Percentiles rank a stretch among this genome's conserved stretches.
phyloP scores from a whole-genome alignment of 345 rosid genomes.

The Conringia planisiliqua region DNA sequence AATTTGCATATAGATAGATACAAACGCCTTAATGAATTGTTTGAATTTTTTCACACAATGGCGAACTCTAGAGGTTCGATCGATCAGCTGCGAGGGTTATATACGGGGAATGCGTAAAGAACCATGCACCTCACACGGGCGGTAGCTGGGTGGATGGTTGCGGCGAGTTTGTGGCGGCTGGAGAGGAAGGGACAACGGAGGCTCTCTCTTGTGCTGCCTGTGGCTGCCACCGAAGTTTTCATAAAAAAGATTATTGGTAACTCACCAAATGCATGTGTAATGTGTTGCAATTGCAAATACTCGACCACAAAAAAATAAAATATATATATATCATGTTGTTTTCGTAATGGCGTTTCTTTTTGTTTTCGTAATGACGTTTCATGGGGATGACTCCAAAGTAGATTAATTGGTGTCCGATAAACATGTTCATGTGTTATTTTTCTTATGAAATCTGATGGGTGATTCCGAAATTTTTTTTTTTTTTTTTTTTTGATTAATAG shows the following conservation, averaged over 20 bases:
- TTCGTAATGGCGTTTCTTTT: too few relatives aligned
- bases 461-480: too few relatives aligned
- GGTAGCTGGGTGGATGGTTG: neutral
- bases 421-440: too few relatives aligned
- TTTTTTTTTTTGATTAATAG: too few relatives aligned
- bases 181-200: neutral
- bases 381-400: neutral
- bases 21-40: too few relatives aligned
- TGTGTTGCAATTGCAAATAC: neutral
- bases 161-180: neutral
- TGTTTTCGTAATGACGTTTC: neutral
- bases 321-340: too few relatives aligned
- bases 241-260: neutral
- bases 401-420: neutral
- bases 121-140: neutral
- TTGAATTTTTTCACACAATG: too few relatives aligned
- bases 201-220: neutral
- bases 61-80: neutral
- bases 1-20: too few relatives aligned
- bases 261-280: neutral
- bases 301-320: neutral
- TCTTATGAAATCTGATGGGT: too few relatives aligned
- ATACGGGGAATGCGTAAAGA: neutral
- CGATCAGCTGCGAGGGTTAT: neutral
- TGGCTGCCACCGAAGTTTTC: neutral